These are phyloP conservation scores for Akanthomyces lecanii DNA, from an alignment of 2,329 filamentous ascomycete species.

Conservation along the genomic window DNA sequence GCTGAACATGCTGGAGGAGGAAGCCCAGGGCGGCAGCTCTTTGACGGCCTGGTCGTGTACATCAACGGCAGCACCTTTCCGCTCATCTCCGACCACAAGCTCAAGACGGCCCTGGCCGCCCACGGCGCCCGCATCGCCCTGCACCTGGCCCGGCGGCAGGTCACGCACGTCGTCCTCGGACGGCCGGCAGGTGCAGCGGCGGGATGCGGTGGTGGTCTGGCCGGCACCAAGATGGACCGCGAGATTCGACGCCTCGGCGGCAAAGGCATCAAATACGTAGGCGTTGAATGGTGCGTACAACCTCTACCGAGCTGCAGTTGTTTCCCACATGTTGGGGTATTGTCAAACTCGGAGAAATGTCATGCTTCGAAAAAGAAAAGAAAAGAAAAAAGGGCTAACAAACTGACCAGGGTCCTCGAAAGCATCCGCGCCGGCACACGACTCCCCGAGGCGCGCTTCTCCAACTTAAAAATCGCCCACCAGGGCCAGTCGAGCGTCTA, in stretches of 20 bases:
- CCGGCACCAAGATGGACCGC: conserved; percentile 73
- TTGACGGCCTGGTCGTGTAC: conserved; percentile 70
- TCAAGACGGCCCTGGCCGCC: conserved; percentile 71
- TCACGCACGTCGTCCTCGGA: conserved; percentile 84
- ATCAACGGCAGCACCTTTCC: conserved; percentile 85
- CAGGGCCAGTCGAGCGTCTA: conserved; percentile 63
- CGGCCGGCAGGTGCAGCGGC: conserved; percentile 41
- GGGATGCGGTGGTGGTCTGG: conserved; percentile 64
- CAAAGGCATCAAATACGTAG: conserved; percentile 71
- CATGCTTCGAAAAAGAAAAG: neutral
- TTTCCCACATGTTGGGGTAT: neutral
- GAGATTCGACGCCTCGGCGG: conserved; percentile 68
- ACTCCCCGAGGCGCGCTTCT: conserved; percentile 70
- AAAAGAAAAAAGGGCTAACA: neutral
- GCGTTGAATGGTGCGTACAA: conserved; percentile 68
- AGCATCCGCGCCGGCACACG: conserved; percentile 72
- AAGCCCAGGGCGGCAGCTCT: conserved; percentile 44
- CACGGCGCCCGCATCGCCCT: conserved; percentile 72
- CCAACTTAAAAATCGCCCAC: conserved; percentile 56
- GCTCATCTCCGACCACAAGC: conserved; percentile 75
- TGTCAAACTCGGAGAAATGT: no score
- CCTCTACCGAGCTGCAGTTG: no score
- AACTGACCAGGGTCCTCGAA: conserved; percentile 65
- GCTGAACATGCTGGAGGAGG: no score
- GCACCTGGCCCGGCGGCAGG: conserved; percentile 64